phyloP scores from a whole-genome alignment of 441 rosid genomes.

The Populus hybrid region DNA sequence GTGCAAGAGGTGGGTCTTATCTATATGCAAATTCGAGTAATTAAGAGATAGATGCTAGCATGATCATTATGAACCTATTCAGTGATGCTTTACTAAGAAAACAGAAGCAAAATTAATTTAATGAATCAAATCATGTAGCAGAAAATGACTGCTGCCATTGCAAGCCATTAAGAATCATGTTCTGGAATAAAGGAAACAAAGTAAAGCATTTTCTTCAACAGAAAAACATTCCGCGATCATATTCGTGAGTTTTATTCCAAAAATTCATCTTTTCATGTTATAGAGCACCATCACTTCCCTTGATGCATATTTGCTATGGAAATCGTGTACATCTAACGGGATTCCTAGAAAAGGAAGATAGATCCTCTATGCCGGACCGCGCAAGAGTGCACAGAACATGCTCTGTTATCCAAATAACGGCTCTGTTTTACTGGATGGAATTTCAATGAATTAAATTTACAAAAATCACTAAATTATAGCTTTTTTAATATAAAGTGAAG shows the following conservation, averaged over 20 bases:
- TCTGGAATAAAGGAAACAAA: background rate
- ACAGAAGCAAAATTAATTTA: background rate
- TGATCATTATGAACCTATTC: background rate
- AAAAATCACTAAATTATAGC: too few relatives aligned
- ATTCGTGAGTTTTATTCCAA: background rate
- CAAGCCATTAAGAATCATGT: background rate
- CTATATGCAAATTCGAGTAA: background rate
- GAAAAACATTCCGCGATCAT: background rate
- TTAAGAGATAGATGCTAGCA: background rate
- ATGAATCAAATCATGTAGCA: background rate
- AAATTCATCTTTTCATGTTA: background rate
- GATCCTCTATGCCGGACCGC: background rate
- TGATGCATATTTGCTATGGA: background rate
- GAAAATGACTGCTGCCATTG: background rate
- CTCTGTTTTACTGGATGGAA: too few relatives aligned
- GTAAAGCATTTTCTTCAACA: background rate
- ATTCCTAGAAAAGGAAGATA: background rate
- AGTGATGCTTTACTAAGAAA: background rate
- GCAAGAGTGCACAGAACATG: background rate
- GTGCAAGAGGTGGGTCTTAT: background rate
- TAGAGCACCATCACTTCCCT: background rate
- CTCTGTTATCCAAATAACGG: background rate
- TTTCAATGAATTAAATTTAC: too few relatives aligned
- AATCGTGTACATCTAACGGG: background rate
- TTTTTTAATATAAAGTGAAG: too few relatives aligned